Evolutionary conservation across 2,329 filamentous ascomycete genomes (phyloP).

Genomic region (Sclerotinia subarctica): DNA sequence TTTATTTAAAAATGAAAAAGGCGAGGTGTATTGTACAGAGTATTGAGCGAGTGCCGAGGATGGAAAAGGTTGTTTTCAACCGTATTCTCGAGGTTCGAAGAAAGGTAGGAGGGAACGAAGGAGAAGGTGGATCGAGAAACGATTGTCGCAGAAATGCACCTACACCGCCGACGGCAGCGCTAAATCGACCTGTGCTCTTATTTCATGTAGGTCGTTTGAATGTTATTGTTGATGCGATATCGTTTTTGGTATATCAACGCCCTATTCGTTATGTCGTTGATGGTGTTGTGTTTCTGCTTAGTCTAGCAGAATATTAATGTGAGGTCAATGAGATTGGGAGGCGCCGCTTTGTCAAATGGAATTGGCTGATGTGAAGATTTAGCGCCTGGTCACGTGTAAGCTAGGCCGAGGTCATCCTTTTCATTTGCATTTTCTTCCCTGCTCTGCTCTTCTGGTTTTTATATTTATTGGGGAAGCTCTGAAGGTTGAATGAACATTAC

Average conservation of each 20-base stretch:
- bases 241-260: constrained; percentile 11
- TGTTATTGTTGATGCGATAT: constrained; percentile 22
- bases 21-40: constrained; percentile 1
- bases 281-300: constrained; percentile 22
- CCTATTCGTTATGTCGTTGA: constrained; percentile 28
- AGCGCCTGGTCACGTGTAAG: constrained; percentile 6
- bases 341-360: constrained; percentile 11
- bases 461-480: background rate
- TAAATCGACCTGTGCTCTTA: constrained; percentile 20
- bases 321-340: constrained; percentile 14
- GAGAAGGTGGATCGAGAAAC: constrained; percentile 22
- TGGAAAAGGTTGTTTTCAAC: constrained; percentile 14
- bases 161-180: constrained; percentile 28
- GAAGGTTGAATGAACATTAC: background rate
- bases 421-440: background rate
- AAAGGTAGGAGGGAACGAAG: constrained; percentile 16
- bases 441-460: background rate
- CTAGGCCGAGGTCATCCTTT: background rate
- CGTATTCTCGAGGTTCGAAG: constrained; percentile 19
- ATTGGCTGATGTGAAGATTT: background rate
- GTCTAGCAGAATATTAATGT: constrained; percentile 10
- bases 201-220: constrained; percentile 27
- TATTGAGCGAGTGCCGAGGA: constrained; percentile 13
- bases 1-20: background rate
- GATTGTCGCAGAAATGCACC: constrained; percentile 26